Percentiles rank a stretch among this genome's conserved stretches.
phyloP scores from a whole-genome alignment of 495 filamentous ascomycete genomes.

The Trichocladium antarcticum region DNA sequence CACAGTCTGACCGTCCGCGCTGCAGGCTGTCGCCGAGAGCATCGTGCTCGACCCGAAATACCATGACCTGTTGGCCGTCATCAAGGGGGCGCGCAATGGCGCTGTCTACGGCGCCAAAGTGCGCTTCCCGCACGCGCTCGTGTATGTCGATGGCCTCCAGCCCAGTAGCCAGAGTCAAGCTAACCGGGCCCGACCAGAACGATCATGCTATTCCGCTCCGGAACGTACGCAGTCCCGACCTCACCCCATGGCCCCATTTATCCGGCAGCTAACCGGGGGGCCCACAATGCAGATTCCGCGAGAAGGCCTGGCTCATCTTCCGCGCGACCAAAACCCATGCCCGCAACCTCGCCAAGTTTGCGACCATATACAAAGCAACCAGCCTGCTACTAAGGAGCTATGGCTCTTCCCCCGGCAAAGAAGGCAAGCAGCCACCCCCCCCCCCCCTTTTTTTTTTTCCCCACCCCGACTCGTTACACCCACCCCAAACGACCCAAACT shows the following conservation, averaged over 20 bases:
- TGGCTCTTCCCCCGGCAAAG: conserved; percentile 48
- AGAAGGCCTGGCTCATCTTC: conserved; percentile 68
- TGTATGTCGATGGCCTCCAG: conserved; percentile 41
- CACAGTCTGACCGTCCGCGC: conserved; percentile 8
- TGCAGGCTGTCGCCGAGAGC: conserved; percentile 45
- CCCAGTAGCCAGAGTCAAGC: background rate
- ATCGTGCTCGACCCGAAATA: conserved; percentile 73
- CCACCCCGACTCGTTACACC: background rate
- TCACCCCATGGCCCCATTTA: background rate
- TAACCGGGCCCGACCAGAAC: conserved; percentile 44
- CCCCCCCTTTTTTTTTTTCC: background rate
- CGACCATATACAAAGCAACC: conserved; percentile 72
- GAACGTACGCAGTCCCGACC: conserved; percentile 46
- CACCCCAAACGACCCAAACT: background rate
- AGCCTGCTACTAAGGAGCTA: conserved; percentile 60
- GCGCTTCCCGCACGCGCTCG: conserved; percentile 93
- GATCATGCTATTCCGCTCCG: conserved; percentile 88
- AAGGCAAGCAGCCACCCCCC: conserved; percentile 26
- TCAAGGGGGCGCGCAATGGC: conserved; percentile 93
- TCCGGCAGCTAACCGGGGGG: background rate
- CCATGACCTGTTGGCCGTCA: conserved; percentile 65
- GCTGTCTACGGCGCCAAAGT: conserved; percentile 96
- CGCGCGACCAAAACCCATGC: conserved; percentile 85
- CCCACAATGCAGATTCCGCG: conserved; percentile 46
- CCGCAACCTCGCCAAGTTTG: conserved; percentile 81